These are phyloP conservation scores for Uromyces viciae-fabae DNA, from an alignment of 1,284 basidiomycete species.

Conservation along the genomic window DNA sequence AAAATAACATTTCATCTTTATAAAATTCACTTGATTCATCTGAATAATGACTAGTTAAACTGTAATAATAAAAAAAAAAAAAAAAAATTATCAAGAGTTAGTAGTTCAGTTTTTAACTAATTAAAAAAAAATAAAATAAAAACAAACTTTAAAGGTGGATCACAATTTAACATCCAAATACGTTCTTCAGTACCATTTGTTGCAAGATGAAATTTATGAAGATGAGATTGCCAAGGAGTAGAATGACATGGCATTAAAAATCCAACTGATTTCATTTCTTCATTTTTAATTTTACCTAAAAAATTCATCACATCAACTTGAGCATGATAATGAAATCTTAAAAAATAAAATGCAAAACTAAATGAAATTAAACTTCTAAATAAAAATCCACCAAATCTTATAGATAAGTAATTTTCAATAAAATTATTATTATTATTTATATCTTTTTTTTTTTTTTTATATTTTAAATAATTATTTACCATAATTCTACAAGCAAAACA, in stretches of 20 bases:
- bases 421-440: neutral
- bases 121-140: conserved; percentile 38
- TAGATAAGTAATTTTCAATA: conserved; percentile 10
- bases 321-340: conserved; percentile 69
- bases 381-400: conserved; percentile 49
- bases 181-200: conserved; percentile 55
- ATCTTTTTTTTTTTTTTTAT: neutral
- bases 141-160: conserved; percentile 76
- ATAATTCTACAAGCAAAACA: conserved; percentile 72
- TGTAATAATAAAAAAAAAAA: neutral
- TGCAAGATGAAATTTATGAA: conserved; percentile 67
- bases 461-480: conserved; percentile 58
- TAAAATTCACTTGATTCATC: conserved; percentile 86
- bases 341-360: conserved; percentile 66
- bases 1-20: conserved; percentile 66
- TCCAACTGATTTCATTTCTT: conserved; percentile 65
- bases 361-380: conserved; percentile 59
- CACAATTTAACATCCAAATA: conserved; percentile 82
- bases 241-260: conserved; percentile 97
- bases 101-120: too few relatives aligned
- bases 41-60: conserved; percentile 59
- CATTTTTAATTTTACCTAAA: conserved; percentile 56
- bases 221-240: conserved; percentile 86
- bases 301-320: conserved; percentile 69
- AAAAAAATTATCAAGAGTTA: neutral